Base-by-base conservation (phyloP, 768 basidiomycete species). In the Rhodotorula taiwanensis region DNA sequence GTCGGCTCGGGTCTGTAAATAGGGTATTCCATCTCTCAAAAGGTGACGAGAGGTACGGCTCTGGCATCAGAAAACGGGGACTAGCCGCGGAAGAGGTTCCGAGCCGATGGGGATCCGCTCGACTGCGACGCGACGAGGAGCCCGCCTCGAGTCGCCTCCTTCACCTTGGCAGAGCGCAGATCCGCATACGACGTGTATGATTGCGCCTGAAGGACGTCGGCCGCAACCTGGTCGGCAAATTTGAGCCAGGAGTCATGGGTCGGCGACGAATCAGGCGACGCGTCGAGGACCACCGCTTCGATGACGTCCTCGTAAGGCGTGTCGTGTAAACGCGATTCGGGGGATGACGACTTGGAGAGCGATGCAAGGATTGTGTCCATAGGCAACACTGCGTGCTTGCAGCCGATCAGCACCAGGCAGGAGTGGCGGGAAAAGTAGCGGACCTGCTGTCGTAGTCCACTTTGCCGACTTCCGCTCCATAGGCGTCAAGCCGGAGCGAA, bases 221-320 rank as follows among this genome's bases (percentile, higher is more conserved):
- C 36, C 10, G 56, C 67, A 28, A 69, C 62, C 6, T 25, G 30
- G 10, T 54, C 55, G 15, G 56, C 55, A 44, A 69, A 69, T 4
- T 42, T n/a, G 20, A 36, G 3, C 63, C 63, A 69, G 23, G 20
- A 23, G 52, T 58, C 67, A 41, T 60, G 52, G 0, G 56, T 59
- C 14, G 50, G 23, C 2, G 62, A 67, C 21, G 50, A 18, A 41
- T 23, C 51, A 21, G 48, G 39, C 27, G 64, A 44, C 2, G 63
- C 34, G 50, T 69, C 67, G 45, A 69, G 44, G 28, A 69, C 25
- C 43, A 69, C 45, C 15, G 50, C 44, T 39, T 69, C 67, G 60
- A 25, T 47, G 14, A 20, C 39, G 57, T 64, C 67, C 21, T 18
- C 1, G 54, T 45, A 69, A 1, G 56, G 58, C 1, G 42, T 23